Base-by-base conservation (phyloP, 1,139 yeast species). In the Ashbya aceris region DNA sequence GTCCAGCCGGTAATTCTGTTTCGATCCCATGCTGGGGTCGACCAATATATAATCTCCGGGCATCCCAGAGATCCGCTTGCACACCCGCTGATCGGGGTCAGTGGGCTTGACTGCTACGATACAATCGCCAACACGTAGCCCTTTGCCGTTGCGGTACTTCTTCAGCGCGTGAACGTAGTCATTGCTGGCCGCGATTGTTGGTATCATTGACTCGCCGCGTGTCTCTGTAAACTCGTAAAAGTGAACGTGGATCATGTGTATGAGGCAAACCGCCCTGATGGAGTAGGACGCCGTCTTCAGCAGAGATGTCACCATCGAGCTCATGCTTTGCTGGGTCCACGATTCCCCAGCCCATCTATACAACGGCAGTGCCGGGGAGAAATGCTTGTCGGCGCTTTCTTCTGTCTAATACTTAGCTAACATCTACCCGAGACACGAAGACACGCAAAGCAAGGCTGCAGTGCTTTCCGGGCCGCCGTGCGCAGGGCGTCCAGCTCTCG, bases 51-150 rank as follows among this genome's bases (percentile, higher is more conserved):
- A 58, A 64, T 89, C 97, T 1, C 97, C 97, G 0, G 96, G 95
- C 95, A 89, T 83, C 0, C 97, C 98, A 0, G 95, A 81, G 32
- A 91, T 80, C 45, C 98, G 69, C 59, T 91, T 91, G 58, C 97
- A 91, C 2, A 91, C 95, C 44, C 94, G 68, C 54, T 81, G 87
- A 14, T 72, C 71, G 0, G 95, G 95, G 50, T 84, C 93, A 2
- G 94, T 85, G 1, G 98, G 98, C 59, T 93, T 91, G 30, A 75
- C 67, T 1, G 95, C 93, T 30, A 91, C 93, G 3, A 93, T 74
- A 46, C 93, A 73, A 58, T 91, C 98, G 0, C 99, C 99, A 49
- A 83, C 77, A 35, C 72, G 64, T 12, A 86, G 61, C 13, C 70
- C 69, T 43, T 81, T 65, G 2, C 68, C 68, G 33, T 63, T 51